Percentiles rank a stretch among this genome's conserved stretches.
Evolutionary conservation across 164 flowering plant species (phyloP).

Genomic region (Vitis riparia): DNA sequence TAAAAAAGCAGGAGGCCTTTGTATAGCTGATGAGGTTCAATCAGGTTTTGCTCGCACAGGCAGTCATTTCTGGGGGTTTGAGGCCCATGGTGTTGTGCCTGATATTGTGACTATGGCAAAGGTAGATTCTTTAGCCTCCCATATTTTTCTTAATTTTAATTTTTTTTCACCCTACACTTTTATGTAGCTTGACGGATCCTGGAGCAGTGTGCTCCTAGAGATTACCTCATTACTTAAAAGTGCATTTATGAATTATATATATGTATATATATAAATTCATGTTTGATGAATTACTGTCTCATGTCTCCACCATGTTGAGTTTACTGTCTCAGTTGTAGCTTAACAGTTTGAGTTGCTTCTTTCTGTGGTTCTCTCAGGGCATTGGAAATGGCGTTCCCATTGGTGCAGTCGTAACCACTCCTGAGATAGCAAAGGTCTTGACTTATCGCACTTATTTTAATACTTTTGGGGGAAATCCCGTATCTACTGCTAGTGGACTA

Average conservation of each 20-base stretch:
- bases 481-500: constrained; percentile 85
- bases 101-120: constrained; percentile 91
- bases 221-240: too few species aligned
- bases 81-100: constrained; percentile 75
- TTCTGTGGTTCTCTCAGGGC: constrained; percentile 42
- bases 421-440: constrained; percentile 85
- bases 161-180: too few species aligned
- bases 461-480: constrained; percentile 97
- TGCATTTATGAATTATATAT: too few species aligned
- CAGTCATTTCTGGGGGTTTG: constrained; percentile 83
- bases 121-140: constrained; percentile 23
- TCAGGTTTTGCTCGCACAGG: constrained; percentile 79
- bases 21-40: constrained; percentile 84
- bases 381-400: constrained; percentile 96
- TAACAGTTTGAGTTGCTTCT: constrained; percentile 1
- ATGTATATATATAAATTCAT: too few species aligned
- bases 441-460: constrained; percentile 75
- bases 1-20: constrained; percentile 73
- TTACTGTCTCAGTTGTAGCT: too few species aligned
- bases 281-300: too few species aligned
- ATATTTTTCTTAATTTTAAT: too few species aligned
- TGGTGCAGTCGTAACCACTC: constrained; percentile 97
- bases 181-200: too few species aligned
- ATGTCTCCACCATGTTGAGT: too few species aligned
- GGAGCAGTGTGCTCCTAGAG: too few species aligned